A percentile compares a stretch with the other conserved stretches of the same genome.
phyloP scores from a whole-genome alignment of 2,329 filamentous ascomycete genomes.

The Colletotrichum graminicola region DNA sequence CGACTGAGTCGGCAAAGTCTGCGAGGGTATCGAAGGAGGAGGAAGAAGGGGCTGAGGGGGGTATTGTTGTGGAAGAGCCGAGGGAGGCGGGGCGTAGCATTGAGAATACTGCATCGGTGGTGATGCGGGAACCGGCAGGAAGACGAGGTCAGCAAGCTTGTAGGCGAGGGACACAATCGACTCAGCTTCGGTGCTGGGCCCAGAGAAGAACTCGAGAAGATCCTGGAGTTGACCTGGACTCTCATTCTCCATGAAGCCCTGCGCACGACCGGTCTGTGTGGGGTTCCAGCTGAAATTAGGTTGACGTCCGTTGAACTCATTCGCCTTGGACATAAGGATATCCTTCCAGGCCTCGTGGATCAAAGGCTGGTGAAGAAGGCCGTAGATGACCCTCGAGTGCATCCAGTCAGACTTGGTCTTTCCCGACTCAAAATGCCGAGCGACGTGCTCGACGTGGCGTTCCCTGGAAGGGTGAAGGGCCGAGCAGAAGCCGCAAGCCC shows the following conservation, averaged over 20 bases:
- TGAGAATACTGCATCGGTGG: slow-evolving; percentile 43
- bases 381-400: slow-evolving; percentile 76
- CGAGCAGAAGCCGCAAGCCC: slow-evolving; percentile 77
- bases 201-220: slow-evolving; percentile 73
- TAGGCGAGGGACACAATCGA: slow-evolving; percentile 70
- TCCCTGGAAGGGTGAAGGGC: slow-evolving; percentile 73
- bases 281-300: slow-evolving; percentile 74
- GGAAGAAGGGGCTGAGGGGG: slow-evolving; percentile 41
- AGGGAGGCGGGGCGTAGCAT: slow-evolving; percentile 39
- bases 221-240: slow-evolving; percentile 73
- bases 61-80: slow-evolving; percentile 39
- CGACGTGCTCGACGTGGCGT: slow-evolving; percentile 76
- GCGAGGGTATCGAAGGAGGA: slow-evolving; percentile 42
- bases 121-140: slow-evolving; percentile 44
- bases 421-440: slow-evolving; percentile 73
- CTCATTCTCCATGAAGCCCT: slow-evolving; percentile 72
- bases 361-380: slow-evolving; percentile 73
- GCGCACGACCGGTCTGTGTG: slow-evolving; percentile 67
- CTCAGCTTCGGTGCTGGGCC: slow-evolving; percentile 67
- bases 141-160: slow-evolving; percentile 64
- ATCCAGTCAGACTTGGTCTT: slow-evolving; percentile 76
- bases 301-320: slow-evolving; percentile 65
- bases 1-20: slow-evolving; percentile 42
- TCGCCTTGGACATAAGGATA: slow-evolving; percentile 65
- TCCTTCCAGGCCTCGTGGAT: slow-evolving; percentile 73